Conservation (phyloP, 345 rosid genomes). For the Eucalyptus leucophloia region DNA sequence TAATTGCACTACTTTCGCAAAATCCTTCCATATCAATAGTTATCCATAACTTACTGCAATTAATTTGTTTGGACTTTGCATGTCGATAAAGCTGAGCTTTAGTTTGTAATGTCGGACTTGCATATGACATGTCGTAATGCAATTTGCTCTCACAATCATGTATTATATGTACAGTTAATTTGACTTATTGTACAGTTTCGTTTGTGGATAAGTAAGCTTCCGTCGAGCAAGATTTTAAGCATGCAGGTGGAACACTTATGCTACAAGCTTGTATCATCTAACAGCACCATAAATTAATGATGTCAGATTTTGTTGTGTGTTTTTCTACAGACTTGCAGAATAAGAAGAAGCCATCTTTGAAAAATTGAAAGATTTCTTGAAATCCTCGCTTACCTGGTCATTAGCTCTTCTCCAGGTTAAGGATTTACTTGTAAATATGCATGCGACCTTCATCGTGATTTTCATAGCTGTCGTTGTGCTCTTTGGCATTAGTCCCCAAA, state of each 20-base stretch:
- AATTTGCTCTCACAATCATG: neutral
- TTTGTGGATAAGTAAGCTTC: neutral
- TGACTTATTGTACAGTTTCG: neutral
- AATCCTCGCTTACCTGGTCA: neutral
- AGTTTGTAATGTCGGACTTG: neutral
- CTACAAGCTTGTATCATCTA: neutral
- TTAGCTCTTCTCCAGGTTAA: neutral
- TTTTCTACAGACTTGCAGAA: neutral
- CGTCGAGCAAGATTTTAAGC: neutral
- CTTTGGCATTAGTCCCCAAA: neutral
- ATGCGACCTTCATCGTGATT: neutral
- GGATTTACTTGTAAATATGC: neutral
- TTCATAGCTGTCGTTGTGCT: accelerated
- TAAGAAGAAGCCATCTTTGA: neutral
- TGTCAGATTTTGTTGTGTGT: neutral
- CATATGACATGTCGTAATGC: neutral
- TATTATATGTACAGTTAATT: neutral
- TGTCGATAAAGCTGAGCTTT: neutral
- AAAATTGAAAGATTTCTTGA: neutral
- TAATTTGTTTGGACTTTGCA: neutral
- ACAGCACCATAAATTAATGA: neutral
- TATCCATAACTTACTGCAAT: neutral
- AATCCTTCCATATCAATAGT: neutral
- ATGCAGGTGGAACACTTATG: neutral
- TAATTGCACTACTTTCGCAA: neutral